A percentile compares a stretch with the other conserved stretches of the same genome.
Evolutionary conservation across 2,329 filamentous ascomycete species (phyloP).

Genomic region (Alternaria atra): DNA sequence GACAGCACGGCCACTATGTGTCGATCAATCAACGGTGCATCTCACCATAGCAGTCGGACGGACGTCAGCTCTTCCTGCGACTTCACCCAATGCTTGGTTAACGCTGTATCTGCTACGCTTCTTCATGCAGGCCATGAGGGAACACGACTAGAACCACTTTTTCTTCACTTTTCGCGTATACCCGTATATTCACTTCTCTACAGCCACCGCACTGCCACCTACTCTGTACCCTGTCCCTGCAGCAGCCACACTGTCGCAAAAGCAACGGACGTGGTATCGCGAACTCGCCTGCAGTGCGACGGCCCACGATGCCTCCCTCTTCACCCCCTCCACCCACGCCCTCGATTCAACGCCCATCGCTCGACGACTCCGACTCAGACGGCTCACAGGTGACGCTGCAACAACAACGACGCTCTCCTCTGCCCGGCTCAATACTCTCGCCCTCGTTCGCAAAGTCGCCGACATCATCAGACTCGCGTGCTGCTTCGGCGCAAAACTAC

Average conservation of each 20-base stretch:
- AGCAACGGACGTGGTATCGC: slow-evolving; percentile 6
- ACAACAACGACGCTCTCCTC: slow-evolving; percentile 47
- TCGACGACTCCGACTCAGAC: slow-evolving; percentile 52
- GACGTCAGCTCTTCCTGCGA: slow-evolving; percentile 13
- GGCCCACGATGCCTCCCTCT: slow-evolving; percentile 40
- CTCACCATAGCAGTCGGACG: neutral
- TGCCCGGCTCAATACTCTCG: slow-evolving; percentile 35
- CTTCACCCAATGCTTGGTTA: slow-evolving; percentile 4
- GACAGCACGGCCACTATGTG: slow-evolving; percentile 10
- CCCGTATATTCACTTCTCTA: neutral
- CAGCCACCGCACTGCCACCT: slow-evolving; percentile 5
- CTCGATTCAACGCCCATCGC: slow-evolving; percentile 36
- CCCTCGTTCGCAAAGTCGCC: slow-evolving; percentile 30
- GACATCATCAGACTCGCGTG: slow-evolving; percentile 23
- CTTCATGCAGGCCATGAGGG: slow-evolving; percentile 39
- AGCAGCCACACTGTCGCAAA: slow-evolving; percentile 18
- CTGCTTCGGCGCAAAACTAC: slow-evolving; percentile 48
- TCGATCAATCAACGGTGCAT: slow-evolving; percentile 10
- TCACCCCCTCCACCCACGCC: slow-evolving; percentile 48
- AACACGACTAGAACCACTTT: slow-evolving; percentile 1
- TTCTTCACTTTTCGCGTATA: neutral
- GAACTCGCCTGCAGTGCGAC: slow-evolving; percentile 4
- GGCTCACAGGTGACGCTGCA: slow-evolving; percentile 51
- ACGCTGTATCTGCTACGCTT: slow-evolving; percentile 7
- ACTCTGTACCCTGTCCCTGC: slow-evolving; percentile 10